These are phyloP conservation scores for Penicillium sp. DNA, from an alignment of 2,329 filamentous ascomycete genomes.

Conservation along the genomic window DNA sequence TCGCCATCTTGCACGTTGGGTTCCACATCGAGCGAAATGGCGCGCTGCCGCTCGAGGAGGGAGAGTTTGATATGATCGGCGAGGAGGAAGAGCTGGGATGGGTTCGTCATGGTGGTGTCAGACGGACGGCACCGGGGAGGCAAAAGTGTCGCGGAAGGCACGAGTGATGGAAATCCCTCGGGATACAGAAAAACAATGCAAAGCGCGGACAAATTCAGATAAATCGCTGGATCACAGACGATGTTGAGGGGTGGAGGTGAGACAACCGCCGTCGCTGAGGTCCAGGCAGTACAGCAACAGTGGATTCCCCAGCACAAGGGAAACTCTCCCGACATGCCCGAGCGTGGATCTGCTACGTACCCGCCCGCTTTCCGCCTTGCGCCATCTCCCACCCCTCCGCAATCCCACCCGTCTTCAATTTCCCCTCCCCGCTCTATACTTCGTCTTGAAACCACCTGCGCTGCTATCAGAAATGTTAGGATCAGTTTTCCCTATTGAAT, in stretches of 20 bases:
- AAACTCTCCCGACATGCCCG: conserved; percentile 5
- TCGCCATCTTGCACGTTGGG: conserved; percentile 83
- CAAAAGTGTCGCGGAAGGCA: neutral
- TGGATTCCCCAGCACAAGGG: neutral
- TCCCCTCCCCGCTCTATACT: conserved; percentile 11
- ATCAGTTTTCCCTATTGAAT: conserved; percentile 5
- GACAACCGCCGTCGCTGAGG: conserved; percentile 18
- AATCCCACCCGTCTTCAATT: conserved; percentile 20
- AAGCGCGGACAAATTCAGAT: neutral
- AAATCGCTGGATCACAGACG: conserved; percentile 6
- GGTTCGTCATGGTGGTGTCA: conserved; percentile 53
- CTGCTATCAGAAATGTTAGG: neutral
- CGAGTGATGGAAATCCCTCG: conserved; percentile 1
- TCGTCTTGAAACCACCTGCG: neutral
- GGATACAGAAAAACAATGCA: conserved; percentile 4
- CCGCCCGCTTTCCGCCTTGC: conserved; percentile 28
- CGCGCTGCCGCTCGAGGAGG: conserved; percentile 86
- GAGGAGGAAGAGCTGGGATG: conserved; percentile 82
- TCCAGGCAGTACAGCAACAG: conserved; percentile 12
- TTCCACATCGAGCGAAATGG: conserved; percentile 77
- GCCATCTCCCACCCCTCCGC: conserved; percentile 17
- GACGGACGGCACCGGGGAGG: conserved; percentile 10
- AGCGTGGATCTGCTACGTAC: neutral
- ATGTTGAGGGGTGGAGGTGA: conserved; percentile 16
- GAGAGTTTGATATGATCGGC: conserved; percentile 97